Evolutionary conservation across 192 early-diverging fungal species (phyloP), one percentile per base, ranked within the genome.

Genomic region (Coemansia sp.): DNA sequence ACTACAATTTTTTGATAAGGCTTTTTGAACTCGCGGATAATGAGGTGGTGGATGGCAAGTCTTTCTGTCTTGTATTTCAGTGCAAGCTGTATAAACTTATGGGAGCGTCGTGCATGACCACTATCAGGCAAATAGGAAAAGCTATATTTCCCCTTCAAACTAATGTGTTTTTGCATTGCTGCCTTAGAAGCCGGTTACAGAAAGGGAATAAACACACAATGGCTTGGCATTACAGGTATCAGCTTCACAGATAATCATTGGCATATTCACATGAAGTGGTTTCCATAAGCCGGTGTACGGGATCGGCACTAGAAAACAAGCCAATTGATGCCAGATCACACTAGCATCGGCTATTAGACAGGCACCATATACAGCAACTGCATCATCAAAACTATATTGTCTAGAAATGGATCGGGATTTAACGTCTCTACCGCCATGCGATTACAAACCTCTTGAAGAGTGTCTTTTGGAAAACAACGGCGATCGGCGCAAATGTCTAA

Each of bases 391-490:
- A 45, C 44, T 50, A n/a, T 54, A 54, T 25, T 54, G 4, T 19
- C 9, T 12, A 54, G 9, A 49, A 25, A 54, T 54, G 51, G 51
- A 25, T 9, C 51, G 25, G 51, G 13, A 7, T 22, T 22, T 22
- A 25, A 54, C 22, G 25, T 54, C 22, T 12, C 20, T 54, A 41
- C 53, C 68, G 16, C 61, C 53, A 14, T 89, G 88, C 74, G 85
- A 89, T 67, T 79, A 85, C 44, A 73, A 84, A 63, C 85, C 84
- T n/a, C 79, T 90, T 4, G 75, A 88, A 45, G 65, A 72, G 55
- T 90, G 89, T 51, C 69, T 90, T 2, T 65, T 81, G 56, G 64
- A 67, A 19, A 84, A 89, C 71, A 78, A 80, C 42, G 87, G 87
- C 55, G 85, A 90, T 56, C 79, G 83, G 25, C 77, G 74, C 40